phyloP scores from a whole-genome alignment of 257 asterid genomes.

The Plantago elongata region DNA sequence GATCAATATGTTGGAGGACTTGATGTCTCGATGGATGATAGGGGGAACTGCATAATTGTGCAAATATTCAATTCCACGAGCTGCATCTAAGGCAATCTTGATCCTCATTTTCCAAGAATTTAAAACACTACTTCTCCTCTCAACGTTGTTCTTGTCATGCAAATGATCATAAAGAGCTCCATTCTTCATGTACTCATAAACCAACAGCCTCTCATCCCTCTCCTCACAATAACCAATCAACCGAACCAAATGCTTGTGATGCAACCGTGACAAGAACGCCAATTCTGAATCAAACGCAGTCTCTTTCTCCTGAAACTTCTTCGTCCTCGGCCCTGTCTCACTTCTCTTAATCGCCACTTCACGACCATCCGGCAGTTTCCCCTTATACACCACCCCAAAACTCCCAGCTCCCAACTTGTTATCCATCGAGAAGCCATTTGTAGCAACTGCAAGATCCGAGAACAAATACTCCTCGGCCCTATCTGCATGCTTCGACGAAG shows the following conservation, averaged over 20 bases:
- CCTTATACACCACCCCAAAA: conserved; percentile 73
- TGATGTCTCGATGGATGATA: conserved; percentile 81
- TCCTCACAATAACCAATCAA: conserved; percentile 77
- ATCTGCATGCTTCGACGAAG: conserved; percentile 67
- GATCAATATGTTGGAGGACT: conserved; percentile 73
- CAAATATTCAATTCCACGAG: conserved; percentile 83
- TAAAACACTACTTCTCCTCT: conserved; percentile 40
- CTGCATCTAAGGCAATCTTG: conserved; percentile 66
- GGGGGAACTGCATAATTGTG: conserved; percentile 86
- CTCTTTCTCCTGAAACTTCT: conserved; percentile 80
- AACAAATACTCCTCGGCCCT: conserved; percentile 69
- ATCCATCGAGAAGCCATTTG: conserved; percentile 53
- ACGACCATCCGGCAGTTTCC: conserved; percentile 60
- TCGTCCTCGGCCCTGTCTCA: conserved; percentile 48
- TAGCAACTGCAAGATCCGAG: conserved; percentile 54
- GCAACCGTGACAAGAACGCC: conserved; percentile 74
- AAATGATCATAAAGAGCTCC: conserved; percentile 80
- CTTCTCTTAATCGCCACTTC: conserved; percentile 84
- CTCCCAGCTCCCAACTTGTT: conserved; percentile 87
- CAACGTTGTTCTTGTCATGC: conserved; percentile 54
- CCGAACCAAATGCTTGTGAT: conserved; percentile 83
- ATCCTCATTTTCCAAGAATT: conserved; percentile 87
- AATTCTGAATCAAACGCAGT: conserved; percentile 80
- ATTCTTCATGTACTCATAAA: conserved; percentile 80
- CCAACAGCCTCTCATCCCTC: conserved; percentile 68